These are phyloP conservation scores for Leccinum fibrillosum DNA, from an alignment of 768 basidiomycete species.

Conservation along the genomic window DNA sequence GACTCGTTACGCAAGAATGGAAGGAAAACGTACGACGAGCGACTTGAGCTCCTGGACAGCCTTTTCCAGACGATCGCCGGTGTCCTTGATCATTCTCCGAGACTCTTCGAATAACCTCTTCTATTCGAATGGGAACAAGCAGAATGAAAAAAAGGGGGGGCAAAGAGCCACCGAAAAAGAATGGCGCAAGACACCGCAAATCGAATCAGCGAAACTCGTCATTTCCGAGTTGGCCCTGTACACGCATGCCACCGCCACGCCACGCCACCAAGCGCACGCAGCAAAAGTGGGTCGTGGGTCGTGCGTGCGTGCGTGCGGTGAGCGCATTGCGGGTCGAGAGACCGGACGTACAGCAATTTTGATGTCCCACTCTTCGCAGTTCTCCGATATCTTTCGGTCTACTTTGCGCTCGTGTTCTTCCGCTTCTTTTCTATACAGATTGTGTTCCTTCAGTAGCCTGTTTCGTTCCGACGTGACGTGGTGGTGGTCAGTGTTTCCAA, in stretches of 20 bases:
- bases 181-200: constrained; percentile 1
- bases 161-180: constrained; percentile 15
- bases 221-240: constrained; percentile 27
- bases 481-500: constrained; percentile 6
- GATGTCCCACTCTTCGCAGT: constrained; percentile 71
- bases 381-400: constrained; percentile 59
- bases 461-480: constrained; percentile 11
- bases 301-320: constrained; percentile 2
- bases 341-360: constrained; percentile 61
- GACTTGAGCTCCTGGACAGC: constrained; percentile 61
- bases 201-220: constrained; percentile 22
- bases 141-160: not conserved
- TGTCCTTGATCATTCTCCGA: constrained; percentile 75
- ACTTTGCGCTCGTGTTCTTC: constrained; percentile 54
- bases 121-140: constrained; percentile 34
- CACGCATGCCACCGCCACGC: constrained; percentile 2
- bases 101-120: constrained; percentile 71
- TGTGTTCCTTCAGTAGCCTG: constrained; percentile 69
- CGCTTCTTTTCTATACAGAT: constrained; percentile 63
- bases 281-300: constrained; percentile 6
- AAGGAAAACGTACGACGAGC: constrained; percentile 56
- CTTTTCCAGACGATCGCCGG: constrained; percentile 55
- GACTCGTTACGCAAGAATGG: constrained; percentile 19
- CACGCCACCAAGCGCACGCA: constrained; percentile 13
- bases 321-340: constrained; percentile 7